Conservation (phyloP, 1,284 basidiomycete genomes). For the Marasmius sp. region DNA sequence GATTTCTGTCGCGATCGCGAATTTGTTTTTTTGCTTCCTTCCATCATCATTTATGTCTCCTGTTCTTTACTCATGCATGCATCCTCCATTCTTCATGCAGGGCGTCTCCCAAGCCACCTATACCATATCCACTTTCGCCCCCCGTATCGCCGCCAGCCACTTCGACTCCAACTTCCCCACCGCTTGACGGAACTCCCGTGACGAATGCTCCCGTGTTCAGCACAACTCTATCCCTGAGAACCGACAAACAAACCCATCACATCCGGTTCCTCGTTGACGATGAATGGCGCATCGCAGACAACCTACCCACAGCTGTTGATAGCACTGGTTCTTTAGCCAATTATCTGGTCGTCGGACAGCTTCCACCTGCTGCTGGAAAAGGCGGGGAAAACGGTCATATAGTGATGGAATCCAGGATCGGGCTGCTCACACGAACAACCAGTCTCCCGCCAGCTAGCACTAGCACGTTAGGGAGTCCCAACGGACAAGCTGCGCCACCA, state of each 20-base stretch:
- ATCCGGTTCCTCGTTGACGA: conserved; percentile 97
- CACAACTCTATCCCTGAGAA: conserved; percentile 62
- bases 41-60: neutral
- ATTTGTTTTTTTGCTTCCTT: neutral
- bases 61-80: neutral
- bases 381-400: neutral
- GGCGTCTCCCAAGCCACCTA: neutral
- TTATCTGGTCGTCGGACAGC: conserved; percentile 67
- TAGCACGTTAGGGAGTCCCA: neutral
- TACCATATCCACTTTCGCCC: neutral
- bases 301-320: conserved; percentile 90
- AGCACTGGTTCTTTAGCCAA: conserved; percentile 95
- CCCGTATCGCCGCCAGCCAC: neutral
- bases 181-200: neutral
- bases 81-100: neutral
- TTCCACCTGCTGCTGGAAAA: conserved; percentile 7
- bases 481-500: neutral
- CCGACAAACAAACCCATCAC: conserved; percentile 81
- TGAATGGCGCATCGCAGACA: conserved; percentile 75
- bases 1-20: neutral
- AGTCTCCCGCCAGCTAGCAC: neutral
- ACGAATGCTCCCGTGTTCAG: conserved; percentile 29
- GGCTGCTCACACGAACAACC: conserved; percentile 2
- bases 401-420: conserved; percentile 1
- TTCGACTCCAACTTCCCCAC: neutral